Conservation (phyloP, 148 eudicot genomes). For the Nyssa sinensis region DNA sequence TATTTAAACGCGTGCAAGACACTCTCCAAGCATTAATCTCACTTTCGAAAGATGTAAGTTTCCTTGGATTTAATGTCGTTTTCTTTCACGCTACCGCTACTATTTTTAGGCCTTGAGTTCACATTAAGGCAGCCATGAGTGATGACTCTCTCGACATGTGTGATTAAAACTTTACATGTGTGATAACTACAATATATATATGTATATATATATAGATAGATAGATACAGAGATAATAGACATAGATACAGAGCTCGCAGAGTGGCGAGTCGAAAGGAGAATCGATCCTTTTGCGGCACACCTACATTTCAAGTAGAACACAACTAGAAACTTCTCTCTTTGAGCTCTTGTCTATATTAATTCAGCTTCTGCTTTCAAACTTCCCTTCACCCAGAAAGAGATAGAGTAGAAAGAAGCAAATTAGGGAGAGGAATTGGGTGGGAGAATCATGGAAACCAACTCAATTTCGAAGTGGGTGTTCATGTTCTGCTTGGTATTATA, state of each 20-base stretch:
- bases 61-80: not conserved
- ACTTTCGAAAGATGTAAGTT: not conserved
- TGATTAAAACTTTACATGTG: constrained; percentile 2
- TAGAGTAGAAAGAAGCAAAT: not conserved
- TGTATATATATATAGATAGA: not conserved
- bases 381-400: constrained; percentile 6
- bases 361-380: not conserved
- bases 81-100: constrained; percentile 4
- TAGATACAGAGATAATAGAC: not conserved
- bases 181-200: not conserved
- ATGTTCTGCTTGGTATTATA: constrained; percentile 25
- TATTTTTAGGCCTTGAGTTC: constrained; percentile 17
- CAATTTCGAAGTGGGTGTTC: constrained; percentile 35
- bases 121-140: constrained; percentile 18
- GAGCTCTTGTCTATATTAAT: not conserved
- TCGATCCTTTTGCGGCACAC: not conserved
- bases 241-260: not conserved
- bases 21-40: constrained; percentile 4
- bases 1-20: constrained; percentile 4
- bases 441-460: constrained; percentile 21
- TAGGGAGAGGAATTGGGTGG: not conserved
- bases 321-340: not conserved
- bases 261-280: not conserved
- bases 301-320: not conserved
- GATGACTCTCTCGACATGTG: constrained; percentile 13